A percentile compares a stretch with the other conserved stretches of the same genome.
Conservation (phyloP, 352 stramenopile species). For the Phytophthora brassicae region DNA sequence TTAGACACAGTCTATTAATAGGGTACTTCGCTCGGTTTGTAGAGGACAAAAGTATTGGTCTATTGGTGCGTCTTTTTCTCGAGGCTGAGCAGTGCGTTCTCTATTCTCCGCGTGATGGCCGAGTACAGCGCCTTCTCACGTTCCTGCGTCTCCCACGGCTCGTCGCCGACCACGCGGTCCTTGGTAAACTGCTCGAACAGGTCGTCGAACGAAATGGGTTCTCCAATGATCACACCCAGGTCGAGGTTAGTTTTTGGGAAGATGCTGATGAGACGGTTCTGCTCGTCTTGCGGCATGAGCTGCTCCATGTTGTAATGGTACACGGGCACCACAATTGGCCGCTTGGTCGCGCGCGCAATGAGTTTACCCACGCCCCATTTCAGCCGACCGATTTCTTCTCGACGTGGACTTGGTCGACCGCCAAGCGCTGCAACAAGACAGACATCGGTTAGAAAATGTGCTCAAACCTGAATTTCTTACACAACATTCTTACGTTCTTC, state of each 20-base stretch:
- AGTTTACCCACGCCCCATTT: slow-evolving; percentile 90
- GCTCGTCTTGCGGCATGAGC: slow-evolving; percentile 81
- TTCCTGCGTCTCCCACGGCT: slow-evolving; percentile 63
- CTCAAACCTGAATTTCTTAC: neutral
- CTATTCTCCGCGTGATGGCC: slow-evolving; percentile 85
- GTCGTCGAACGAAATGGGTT: slow-evolving; percentile 83
- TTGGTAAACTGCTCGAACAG: slow-evolving; percentile 65
- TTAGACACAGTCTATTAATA: slow-evolving; percentile 11
- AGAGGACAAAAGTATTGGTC: too few species aligned
- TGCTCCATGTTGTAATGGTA: slow-evolving; percentile 90
- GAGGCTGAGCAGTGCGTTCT: slow-evolving; percentile 69
- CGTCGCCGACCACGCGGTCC: slow-evolving; percentile 45
- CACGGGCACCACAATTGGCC: slow-evolving; percentile 79
- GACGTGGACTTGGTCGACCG: slow-evolving; percentile 56
- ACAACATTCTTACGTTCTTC: slow-evolving; percentile 35
- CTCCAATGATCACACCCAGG: slow-evolving; percentile 61
- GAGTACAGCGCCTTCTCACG: slow-evolving; percentile 76
- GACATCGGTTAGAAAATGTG: neutral
- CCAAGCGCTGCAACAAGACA: slow-evolving; percentile 49
- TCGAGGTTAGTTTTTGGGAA: slow-evolving; percentile 56
- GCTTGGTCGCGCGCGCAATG: slow-evolving; percentile 68
- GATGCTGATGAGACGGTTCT: slow-evolving; percentile 71
- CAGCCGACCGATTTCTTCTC: slow-evolving; percentile 75
- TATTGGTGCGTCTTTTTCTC: slow-evolving; percentile 42
- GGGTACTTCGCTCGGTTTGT: neutral